Evolutionary conservation across 495 filamentous ascomycete species (phyloP).

Genomic region (Pyrenula massariospora): DNA sequence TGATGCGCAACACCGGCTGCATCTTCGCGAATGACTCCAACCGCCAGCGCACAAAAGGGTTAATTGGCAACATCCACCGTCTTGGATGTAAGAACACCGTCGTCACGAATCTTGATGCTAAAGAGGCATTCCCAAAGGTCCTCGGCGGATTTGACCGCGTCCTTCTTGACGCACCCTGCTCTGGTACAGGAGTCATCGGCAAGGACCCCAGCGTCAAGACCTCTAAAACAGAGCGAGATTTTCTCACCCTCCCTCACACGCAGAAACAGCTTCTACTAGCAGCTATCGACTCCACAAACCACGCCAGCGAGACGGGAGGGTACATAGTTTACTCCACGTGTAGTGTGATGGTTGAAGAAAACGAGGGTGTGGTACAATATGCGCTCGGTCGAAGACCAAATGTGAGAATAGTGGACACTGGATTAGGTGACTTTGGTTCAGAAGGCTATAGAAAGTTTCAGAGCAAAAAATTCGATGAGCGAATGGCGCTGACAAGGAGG

Average conservation of each 20-base stretch:
- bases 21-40: conserved; percentile 96
- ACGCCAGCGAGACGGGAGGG: conserved; percentile 73
- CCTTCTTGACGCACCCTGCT: conserved; percentile 71
- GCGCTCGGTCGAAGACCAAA: conserved; percentile 84
- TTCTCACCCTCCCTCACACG: conserved; percentile 78
- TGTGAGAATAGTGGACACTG: conserved; percentile 85
- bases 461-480: conserved; percentile 79
- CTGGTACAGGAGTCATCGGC: conserved; percentile 80
- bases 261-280: conserved; percentile 89
- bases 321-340: conserved; percentile 94
- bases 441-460: conserved; percentile 81
- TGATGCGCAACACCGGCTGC: conserved; percentile 97
- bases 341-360: conserved; percentile 83
- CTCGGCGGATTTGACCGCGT: conserved; percentile 91
- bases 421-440: conserved; percentile 74
- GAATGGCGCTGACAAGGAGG: conserved; percentile 72
- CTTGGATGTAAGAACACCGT: conserved; percentile 87
- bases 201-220: conserved; percentile 95
- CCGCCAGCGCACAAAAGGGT: conserved; percentile 84
- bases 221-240: conserved; percentile 90
- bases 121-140: conserved; percentile 74
- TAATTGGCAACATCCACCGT: conserved; percentile 96
- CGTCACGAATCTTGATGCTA: conserved; percentile 87
- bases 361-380: conserved; percentile 89
- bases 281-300: conserved; percentile 90